Conservation (phyloP, 176 grass and related monocot genomes). For the Bolboschoenus planiculmis region DNA sequence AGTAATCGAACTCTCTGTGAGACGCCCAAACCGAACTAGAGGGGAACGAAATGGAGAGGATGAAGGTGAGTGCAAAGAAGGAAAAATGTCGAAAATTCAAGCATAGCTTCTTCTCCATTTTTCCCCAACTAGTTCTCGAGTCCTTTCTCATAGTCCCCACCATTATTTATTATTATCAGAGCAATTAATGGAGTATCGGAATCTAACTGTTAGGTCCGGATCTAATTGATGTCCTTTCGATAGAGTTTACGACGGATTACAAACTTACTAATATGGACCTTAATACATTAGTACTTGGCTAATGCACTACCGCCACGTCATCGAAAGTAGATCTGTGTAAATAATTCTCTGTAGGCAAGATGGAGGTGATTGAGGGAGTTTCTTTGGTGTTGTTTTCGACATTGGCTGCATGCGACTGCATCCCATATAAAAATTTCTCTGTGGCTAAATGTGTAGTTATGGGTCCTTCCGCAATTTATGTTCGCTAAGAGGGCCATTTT, state of each 20-base stretch:
- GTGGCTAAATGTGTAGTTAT: not conserved
- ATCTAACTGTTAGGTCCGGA: constrained; percentile 11
- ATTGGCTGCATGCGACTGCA: not conserved
- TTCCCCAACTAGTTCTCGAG: not conserved
- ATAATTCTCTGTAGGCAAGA: not conserved
- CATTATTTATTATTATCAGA: not conserved
- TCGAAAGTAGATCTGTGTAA: not conserved
- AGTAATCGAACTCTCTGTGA: constrained; percentile 71
- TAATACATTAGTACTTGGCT: not conserved
- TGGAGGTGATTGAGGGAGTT: not conserved
- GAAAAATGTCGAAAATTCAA: constrained; percentile 26
- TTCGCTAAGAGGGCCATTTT: not conserved
- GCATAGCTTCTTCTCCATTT: constrained; percentile 22
- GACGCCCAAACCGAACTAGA: constrained; percentile 9
- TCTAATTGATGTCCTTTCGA: not conserved
- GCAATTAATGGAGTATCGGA: not conserved
- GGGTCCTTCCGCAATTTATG: not conserved
- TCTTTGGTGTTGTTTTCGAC: not conserved
- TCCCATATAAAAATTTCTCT: not conserved
- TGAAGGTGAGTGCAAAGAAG: constrained; percentile 32
- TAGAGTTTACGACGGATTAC: not conserved
- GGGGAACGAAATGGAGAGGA: constrained; percentile 15
- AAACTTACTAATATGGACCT: not conserved
- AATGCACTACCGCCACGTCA: not conserved
- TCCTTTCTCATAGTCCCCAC: not conserved